Conservation (phyloP, 306 rosid species). For the Vigna unguiculata region DNA sequence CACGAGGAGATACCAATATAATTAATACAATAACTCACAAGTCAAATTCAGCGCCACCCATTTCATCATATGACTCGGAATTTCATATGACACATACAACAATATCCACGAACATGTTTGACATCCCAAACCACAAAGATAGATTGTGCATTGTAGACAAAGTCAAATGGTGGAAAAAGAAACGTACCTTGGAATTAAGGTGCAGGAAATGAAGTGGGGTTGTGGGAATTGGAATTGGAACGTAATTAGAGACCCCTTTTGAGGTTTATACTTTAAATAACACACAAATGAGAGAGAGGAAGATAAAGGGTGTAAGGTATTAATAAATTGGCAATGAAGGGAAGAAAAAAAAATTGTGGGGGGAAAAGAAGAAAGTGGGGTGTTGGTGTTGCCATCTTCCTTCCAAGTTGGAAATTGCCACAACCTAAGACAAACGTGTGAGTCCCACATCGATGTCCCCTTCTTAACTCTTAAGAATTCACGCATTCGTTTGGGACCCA, state of each 20-base stretch:
- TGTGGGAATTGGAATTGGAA: not conserved
- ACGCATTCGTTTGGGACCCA: too few relatives aligned
- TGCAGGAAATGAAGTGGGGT: not conserved
- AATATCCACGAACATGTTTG: not conserved
- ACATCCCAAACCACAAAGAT: not conserved
- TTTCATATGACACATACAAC: not conserved
- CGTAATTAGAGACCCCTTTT: not conserved
- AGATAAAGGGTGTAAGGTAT: constrained; percentile 1
- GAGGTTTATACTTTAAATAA: constrained; percentile 2
- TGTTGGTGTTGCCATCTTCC: not conserved
- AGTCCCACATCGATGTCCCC: not conserved
- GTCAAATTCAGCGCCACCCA: constrained; percentile 37
- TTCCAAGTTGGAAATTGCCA: constrained; percentile 16
- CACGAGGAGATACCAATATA: not conserved
- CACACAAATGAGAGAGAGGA: not conserved
- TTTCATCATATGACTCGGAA: not conserved
- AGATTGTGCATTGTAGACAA: constrained; percentile 17
- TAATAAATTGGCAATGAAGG: not conserved
- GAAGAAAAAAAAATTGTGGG: not conserved
- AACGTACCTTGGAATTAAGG: constrained; percentile 32
- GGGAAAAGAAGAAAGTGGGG: not conserved
- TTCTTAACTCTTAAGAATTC: constrained; percentile 17
- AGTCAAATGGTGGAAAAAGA: constrained; percentile 42
- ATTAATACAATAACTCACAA: not conserved
- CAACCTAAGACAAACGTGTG: not conserved